Evolutionary conservation across 345 rosid species (phyloP).

Genomic region (Euphorbia pulcherrima): DNA sequence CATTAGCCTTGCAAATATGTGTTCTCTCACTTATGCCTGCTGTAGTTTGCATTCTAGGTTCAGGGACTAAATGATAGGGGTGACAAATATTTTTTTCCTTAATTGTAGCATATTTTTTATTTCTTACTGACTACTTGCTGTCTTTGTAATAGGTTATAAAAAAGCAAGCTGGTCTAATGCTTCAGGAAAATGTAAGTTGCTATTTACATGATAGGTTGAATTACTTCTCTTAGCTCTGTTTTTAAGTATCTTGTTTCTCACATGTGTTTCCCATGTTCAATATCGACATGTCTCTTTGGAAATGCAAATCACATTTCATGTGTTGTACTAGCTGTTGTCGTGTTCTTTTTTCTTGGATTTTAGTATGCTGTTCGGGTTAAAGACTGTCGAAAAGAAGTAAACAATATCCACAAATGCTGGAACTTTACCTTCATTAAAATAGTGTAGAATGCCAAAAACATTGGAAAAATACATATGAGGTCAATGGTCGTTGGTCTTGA

Average conservation of each 20-base stretch:
- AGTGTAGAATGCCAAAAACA: not conserved
- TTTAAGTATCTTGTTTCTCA: not conserved
- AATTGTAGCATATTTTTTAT: not conserved
- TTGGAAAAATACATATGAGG: not conserved
- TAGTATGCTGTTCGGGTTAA: not conserved
- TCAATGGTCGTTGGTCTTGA: not conserved
- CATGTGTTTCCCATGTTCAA: not conserved
- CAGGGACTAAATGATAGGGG: not conserved
- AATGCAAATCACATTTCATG: not conserved
- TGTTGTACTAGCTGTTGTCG: not conserved
- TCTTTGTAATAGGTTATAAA: constrained; percentile 59
- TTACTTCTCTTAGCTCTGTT: not conserved
- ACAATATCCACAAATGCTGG: not conserved
- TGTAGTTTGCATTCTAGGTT: not conserved
- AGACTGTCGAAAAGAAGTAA: not conserved
- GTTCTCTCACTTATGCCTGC: not conserved
- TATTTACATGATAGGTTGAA: not conserved
- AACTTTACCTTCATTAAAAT: not conserved
- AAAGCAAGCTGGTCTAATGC: constrained; percentile 94
- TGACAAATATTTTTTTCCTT: not conserved
- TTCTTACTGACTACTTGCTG: not conserved
- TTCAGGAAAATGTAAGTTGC: constrained; percentile 76
- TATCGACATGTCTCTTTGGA: not conserved
- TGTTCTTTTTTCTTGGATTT: not conserved
- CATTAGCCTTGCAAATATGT: too few species aligned